These are phyloP conservation scores for Populus alba DNA, from an alignment of 345 rosid genomes.

Conservation along the genomic window DNA sequence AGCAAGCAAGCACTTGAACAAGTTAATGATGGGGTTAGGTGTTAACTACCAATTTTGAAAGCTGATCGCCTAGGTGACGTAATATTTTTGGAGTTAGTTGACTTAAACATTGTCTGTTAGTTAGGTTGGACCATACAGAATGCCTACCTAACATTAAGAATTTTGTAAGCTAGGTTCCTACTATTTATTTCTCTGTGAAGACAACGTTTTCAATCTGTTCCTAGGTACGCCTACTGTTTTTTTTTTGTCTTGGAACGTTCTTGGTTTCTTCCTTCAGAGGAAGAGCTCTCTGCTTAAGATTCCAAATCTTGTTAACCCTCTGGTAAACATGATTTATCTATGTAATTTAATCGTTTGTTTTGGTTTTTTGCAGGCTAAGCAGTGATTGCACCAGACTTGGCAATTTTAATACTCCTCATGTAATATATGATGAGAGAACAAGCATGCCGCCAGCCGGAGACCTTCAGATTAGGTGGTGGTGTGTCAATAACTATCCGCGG, in stretches of 20 bases:
- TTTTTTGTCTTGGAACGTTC: conserved; percentile 7
- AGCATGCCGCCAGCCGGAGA: background rate
- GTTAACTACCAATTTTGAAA: background rate
- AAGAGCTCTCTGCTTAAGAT: background rate
- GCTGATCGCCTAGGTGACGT: background rate
- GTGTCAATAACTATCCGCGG: background rate
- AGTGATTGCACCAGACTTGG: background rate
- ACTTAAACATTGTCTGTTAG: background rate
- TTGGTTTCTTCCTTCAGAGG: background rate
- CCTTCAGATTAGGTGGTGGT: background rate
- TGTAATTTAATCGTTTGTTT: background rate
- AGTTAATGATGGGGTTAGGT: background rate
- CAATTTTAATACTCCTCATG: background rate
- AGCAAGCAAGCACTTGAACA: background rate
- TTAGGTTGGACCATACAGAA: background rate
- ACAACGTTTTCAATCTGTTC: background rate
- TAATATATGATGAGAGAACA: background rate
- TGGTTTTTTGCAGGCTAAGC: conserved; percentile 21
- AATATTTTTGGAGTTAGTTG: background rate
- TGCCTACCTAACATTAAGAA: conserved; percentile 8
- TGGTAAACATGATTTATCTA: background rate
- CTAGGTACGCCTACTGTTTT: background rate
- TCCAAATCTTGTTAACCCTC: background rate
- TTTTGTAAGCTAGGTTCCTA: background rate
- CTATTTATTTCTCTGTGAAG: background rate